These are phyloP conservation scores for Nitzschia inconspicua DNA, from an alignment of 108 stramenopile species.

Conservation along the genomic window DNA sequence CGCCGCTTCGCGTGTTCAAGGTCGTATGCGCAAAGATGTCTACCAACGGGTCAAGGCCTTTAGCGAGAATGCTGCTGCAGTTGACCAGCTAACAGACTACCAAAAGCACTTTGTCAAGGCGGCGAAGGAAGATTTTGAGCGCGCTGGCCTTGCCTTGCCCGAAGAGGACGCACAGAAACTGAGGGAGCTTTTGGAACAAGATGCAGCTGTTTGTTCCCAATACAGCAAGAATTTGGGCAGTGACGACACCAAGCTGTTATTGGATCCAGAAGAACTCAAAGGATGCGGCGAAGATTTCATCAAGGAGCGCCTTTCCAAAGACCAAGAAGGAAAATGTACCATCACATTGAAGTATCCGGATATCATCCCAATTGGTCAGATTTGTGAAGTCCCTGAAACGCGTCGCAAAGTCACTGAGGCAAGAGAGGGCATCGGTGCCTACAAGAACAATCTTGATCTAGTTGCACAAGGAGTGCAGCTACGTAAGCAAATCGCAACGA, in stretches of 20 bases:
- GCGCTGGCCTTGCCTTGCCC: constrained; percentile 37
- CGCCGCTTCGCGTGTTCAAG: constrained; percentile 17
- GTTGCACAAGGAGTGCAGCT: constrained; percentile 32
- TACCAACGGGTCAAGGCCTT: constrained; percentile 39
- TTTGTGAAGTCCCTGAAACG: constrained; percentile 37
- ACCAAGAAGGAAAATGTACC: constrained; percentile 32
- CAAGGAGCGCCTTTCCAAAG: constrained; percentile 28
- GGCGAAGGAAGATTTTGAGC: constrained; percentile 30
- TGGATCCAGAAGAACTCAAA: constrained; percentile 28
- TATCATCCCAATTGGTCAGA: constrained; percentile 39
- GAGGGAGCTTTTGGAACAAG: constrained; percentile 24
- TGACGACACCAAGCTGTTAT: constrained; percentile 40
- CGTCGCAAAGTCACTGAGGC: constrained; percentile 23
- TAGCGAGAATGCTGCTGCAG: constrained; percentile 2
- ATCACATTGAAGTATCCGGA: constrained; percentile 49
- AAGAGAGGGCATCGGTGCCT: constrained; percentile 28
- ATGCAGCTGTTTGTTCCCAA: constrained; percentile 27
- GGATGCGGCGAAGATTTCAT: constrained; percentile 35
- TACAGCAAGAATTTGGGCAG: constrained; percentile 27
- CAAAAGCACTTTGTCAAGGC: constrained; percentile 37
- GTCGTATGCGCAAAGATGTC: constrained; percentile 35
- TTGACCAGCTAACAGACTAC: constrained; percentile 11
- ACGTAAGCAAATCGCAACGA: constrained; percentile 34
- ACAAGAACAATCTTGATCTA: constrained; percentile 41
- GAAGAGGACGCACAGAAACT: constrained; percentile 22